Base-by-base conservation (phyloP, 2,329 filamentous ascomycete genomes). In the Penicillium sp. region DNA sequence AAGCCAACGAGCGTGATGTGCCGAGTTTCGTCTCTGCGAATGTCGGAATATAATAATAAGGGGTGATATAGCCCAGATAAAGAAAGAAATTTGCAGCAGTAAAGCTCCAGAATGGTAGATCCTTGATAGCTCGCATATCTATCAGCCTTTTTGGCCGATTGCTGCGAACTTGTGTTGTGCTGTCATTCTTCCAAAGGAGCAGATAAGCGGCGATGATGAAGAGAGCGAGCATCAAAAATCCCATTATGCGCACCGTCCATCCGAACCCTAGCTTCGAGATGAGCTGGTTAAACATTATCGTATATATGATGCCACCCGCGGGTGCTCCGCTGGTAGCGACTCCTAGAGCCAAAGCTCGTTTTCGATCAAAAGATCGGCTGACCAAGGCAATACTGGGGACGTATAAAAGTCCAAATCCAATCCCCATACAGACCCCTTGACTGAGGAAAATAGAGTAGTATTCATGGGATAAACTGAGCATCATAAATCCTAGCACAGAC, bases 221-320 rank as follows among this genome's bases (percentile, higher is more conserved):
- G 2, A 58, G 40, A 3, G 67, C 72, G 0, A 84, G 59, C 51
- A 82, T 79, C 12, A 85, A 70, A 33, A 86, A 76, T 0, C 76
- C 82, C 57, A 83, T 78, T 0, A 78, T 70, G 0, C 83, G 71
- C 1, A 82, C 75, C 0, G 83, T 82, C 80, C 82, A 85, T 0
- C 73, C 69, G 55, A 85, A 85, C 0, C 83, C 83, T 3, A 85
- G 65, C 23, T 72, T 72, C 0, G 80, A 76, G 2, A 83, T 67
- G 3, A 85, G 67, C 48, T 82, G 76, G 45, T 74, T 66, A 1
- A 76, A 70, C 27, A 78, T 72, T 1, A 80, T 68, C 0, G 83
- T 83, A 59, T 82, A 86, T 7, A 85, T 72, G 23, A 85, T 73
- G 1, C 83, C 83, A 0, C 84, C 84, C 0, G 78, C 77, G 0